Evolutionary conservation across 352 stramenopile species (phyloP), one percentile per base, ranked within the genome.

Genomic region (Phytophthora vignae): DNA sequence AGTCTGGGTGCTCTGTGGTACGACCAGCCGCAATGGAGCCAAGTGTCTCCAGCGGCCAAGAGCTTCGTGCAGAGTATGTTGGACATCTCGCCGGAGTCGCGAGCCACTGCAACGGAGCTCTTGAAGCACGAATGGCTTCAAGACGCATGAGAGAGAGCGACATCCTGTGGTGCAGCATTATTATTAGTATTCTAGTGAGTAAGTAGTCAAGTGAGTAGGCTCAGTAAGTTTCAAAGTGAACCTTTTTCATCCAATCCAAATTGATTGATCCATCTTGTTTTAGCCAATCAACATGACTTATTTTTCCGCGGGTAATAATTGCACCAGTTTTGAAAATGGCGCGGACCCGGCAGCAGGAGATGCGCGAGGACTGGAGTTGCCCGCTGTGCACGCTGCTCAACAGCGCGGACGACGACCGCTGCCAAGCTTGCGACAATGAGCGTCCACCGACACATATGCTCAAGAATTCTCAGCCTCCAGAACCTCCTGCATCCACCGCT

Each of bases 1-100:
- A 88, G 90, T 50, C 93, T 94, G 27, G 94, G 92, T 38, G 88
- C 97, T 38, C 88, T 98, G 67, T 93, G 96, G 87, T 98, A 98
- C 71, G 86, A 98, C 64, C 78, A 91, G 9, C 91, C 95, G 1
- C 90, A 95, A 69, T 98, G 94, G 94, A 55, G 73, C 15, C 48
- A 72, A 0, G 82, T 98, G n/a, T 96, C 87, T 17, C 74, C 84
- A 25, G 77, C 88, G 10, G 94, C 84, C 14, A 96, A 96, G 70
- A 84, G 87, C 55, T 88, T 98, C 53, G 96, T 98, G 67, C 82
- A 89, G 36, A 82, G 77, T 58, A 89, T 98, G 71, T 81, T 98
- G 33, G 86, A 97, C 36, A 76, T 98, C 38, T 88, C 97, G 40
- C 87, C 91, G 7, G 78, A 87, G 29, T 81, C 93, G 61, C 85